Evolutionary conservation across 106 monocot genomes (phyloP).

Genomic region (Platanthera guangdongensis): DNA sequence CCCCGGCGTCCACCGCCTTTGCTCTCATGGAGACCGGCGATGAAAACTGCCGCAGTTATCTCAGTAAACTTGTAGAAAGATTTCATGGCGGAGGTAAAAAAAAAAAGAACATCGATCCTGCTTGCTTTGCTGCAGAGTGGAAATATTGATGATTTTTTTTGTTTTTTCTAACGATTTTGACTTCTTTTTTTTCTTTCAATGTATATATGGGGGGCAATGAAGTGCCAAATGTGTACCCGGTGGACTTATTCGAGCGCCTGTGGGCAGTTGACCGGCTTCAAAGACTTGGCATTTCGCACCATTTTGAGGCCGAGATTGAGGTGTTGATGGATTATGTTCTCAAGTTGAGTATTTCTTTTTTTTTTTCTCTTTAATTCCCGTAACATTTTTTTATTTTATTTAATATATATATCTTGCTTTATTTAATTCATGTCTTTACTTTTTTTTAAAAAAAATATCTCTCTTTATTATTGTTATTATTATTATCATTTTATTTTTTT

Average conservation of each 20-base stretch:
- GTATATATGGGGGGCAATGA: neutral
- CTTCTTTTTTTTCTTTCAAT: too few species aligned
- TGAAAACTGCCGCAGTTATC: constrained; percentile 51
- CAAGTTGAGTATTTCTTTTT: constrained; percentile 29
- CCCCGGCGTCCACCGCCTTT: constrained; percentile 78
- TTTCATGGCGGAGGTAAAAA: constrained; percentile 77
- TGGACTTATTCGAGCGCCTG: constrained; percentile 89
- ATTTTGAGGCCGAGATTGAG: too few species aligned
- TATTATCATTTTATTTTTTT: too few species aligned
- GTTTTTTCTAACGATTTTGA: too few species aligned
- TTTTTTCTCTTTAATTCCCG: neutral
- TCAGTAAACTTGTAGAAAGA: constrained; percentile 29
- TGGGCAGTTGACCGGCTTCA: constrained; percentile 84
- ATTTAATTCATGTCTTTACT: too few species aligned
- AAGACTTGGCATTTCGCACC: constrained; percentile 84
- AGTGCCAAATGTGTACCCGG: constrained; percentile 97
- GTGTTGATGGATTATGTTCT: constrained; percentile 57
- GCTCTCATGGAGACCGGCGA: constrained; percentile 60
- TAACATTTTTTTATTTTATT: too few species aligned
- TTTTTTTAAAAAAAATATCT: too few species aligned
- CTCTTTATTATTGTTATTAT: too few species aligned
- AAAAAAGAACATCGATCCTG: neutral
- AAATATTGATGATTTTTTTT: too few species aligned
- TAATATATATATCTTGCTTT: too few species aligned
- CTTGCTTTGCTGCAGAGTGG: neutral